phyloP scores from a whole-genome alignment of 2,329 filamentous ascomycete genomes.

The Nannizzia gypsea region DNA sequence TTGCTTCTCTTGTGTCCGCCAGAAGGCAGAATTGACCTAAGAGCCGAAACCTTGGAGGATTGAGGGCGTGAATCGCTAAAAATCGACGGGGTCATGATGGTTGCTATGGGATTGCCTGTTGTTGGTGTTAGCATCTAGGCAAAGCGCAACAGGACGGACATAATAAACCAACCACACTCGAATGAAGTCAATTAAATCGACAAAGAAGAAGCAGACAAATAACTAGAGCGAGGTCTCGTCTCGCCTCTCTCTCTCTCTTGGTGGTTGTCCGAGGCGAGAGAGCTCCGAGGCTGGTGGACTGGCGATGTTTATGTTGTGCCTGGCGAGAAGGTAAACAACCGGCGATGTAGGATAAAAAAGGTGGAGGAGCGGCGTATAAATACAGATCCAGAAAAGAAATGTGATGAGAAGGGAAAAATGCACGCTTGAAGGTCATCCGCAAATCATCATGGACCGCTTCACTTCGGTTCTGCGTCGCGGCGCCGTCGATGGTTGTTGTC shows the following conservation, averaged over 20 bases:
- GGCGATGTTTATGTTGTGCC: neutral
- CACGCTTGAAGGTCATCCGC: neutral
- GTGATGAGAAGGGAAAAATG: neutral
- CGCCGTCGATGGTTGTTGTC: constrained; percentile 5
- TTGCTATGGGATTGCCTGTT: neutral
- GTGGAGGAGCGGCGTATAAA: neutral
- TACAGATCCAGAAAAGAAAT: neutral
- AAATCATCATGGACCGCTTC: constrained; percentile 3
- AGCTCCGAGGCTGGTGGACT: neutral
- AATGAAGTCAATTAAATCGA: neutral
- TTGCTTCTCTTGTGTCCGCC: constrained; percentile 40
- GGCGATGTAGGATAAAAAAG: neutral
- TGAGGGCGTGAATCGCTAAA: constrained; percentile 29
- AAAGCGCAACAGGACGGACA: neutral
- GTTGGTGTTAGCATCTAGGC: neutral
- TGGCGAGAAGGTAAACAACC: neutral
- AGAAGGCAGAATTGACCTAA: constrained; percentile 44
- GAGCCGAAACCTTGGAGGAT: constrained; percentile 33
- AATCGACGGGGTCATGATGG: constrained; percentile 1
- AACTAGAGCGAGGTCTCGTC: neutral
- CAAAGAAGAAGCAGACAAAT: neutral
- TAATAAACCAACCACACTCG: constrained; percentile 1
- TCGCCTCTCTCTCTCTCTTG: neutral
- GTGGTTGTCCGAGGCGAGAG: neutral
- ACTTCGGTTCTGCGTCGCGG: constrained; percentile 3